Evolutionary conservation across 2,329 filamentous ascomycete genomes (phyloP), one percentile per base, ranked within the genome.

Genomic region (Colletotrichum sidae): DNA sequence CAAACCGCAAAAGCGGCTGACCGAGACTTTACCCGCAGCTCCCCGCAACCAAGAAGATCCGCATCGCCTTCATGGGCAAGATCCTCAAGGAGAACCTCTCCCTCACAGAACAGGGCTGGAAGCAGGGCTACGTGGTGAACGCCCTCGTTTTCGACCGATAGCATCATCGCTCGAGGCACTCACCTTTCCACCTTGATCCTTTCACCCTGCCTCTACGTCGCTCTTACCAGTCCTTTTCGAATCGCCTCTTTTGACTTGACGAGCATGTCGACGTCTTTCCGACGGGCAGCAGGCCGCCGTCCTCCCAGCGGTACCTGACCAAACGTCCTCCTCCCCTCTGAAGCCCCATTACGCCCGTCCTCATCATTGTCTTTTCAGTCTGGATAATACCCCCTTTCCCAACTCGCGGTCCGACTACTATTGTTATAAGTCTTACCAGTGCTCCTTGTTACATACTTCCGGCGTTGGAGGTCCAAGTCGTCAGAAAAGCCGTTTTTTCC

Each of bases 1-100:
- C 25, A 25, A 4, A 25, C 5, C 25, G 25, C 25, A 25, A 5
- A 5, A 25, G 25, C 25, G 25, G 25, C 25, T 25, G 25, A 25
- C 25, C 25, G 25, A 25, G 12, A 51, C 56, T 10, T 7, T 35
- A 58, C 8, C 13, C 44, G 15, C 70, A 91, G 90, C 80, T 94
- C 38, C 76, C 84, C 2, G 74, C 81, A 8, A 81, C 80, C 49
- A 88, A 87, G 67, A 86, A 83, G 52, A 81, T 97, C 55, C 88
- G 88, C 58, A 86, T 97, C 65, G 90, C 88, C 17, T 96, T 97
- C 75, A 85, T 96, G 77, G 94, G 94, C 70, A 93, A 89, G 74
- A 87, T 94, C 55, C 84, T 97, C 50, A 88, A 89, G 69, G 92
- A 95, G 69, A 83, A 84, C 58, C 75, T 86, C 17, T 84, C 90